These are phyloP conservation scores for Tolypocladium tropicale DNA, from an alignment of 2,329 filamentous ascomycete genomes.

Conservation along the genomic window DNA sequence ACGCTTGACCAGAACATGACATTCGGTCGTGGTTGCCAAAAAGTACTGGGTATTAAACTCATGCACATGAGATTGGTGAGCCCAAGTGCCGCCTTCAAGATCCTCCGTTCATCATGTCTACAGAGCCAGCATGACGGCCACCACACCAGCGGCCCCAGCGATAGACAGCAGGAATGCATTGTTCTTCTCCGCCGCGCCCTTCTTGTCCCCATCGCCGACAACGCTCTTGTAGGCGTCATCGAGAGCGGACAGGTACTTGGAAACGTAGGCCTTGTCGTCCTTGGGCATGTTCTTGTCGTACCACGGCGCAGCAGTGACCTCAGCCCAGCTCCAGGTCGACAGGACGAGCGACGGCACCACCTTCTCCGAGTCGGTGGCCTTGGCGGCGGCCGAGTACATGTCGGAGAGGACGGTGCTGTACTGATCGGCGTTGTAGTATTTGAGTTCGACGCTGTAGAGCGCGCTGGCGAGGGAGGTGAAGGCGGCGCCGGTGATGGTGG, in stretches of 20 bases:
- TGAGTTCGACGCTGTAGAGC: slow-evolving; percentile 2
- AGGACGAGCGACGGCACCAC: slow-evolving; percentile 4
- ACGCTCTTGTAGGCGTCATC: background rate
- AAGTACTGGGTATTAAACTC: too few species aligned
- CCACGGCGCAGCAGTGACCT: background rate
- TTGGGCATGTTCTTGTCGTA: background rate
- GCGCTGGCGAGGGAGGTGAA: background rate
- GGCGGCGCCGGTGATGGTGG: background rate
- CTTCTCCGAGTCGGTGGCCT: slow-evolving; percentile 5
- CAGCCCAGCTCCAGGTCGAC: background rate
- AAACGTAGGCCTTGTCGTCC: background rate
- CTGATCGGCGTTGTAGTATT: slow-evolving; percentile 2
- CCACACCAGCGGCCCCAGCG: background rate
- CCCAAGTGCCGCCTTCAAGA: background rate
- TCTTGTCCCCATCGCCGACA: background rate
- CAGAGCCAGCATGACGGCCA: background rate
- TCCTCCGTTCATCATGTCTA: background rate
- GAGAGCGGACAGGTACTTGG: background rate
- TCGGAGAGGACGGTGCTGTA: slow-evolving; percentile 6
- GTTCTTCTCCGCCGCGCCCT: background rate
- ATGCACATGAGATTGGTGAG: too few species aligned
- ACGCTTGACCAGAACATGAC: too few species aligned
- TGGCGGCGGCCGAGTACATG: slow-evolving; percentile 8
- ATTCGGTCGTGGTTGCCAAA: background rate
- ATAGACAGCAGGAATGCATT: background rate